These are phyloP conservation scores for Nemania bipapillata DNA, from an alignment of 2,329 filamentous ascomycete genomes.

Conservation along the genomic window DNA sequence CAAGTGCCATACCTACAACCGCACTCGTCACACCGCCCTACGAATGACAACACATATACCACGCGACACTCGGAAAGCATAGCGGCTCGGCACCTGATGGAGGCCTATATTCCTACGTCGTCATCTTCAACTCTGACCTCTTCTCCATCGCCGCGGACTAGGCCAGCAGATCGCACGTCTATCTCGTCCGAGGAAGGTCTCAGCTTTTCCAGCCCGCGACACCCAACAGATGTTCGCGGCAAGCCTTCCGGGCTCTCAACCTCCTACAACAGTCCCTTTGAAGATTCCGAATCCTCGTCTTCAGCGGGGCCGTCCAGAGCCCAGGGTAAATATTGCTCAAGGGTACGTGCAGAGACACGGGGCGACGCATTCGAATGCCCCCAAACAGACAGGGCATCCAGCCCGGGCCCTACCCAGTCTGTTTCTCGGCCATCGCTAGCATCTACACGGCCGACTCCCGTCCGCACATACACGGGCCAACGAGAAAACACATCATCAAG, in stretches of 20 bases:
- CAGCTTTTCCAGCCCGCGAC: slow-evolving; percentile 29
- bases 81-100: slow-evolving; percentile 32
- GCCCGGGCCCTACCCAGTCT: slow-evolving; percentile 6
- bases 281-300: slow-evolving; percentile 35
- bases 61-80: slow-evolving; percentile 28
- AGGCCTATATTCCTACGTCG: slow-evolving; percentile 48
- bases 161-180: slow-evolving; percentile 42
- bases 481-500: slow-evolving; percentile 43
- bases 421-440: slow-evolving; percentile 34
- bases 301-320: slow-evolving; percentile 12
- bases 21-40: slow-evolving; percentile 37
- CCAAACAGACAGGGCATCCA: slow-evolving; percentile 19
- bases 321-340: slow-evolving; percentile 37
- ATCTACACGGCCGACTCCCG: slow-evolving; percentile 41
- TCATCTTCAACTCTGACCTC: slow-evolving; percentile 44
- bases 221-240: slow-evolving; percentile 36
- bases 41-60: slow-evolving; percentile 33
- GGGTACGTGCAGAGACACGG: slow-evolving; percentile 37
- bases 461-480: slow-evolving; percentile 44
- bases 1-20: slow-evolving; percentile 28
- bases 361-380: slow-evolving; percentile 24
- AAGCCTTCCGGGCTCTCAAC: slow-evolving; percentile 27
- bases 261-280: slow-evolving; percentile 38
- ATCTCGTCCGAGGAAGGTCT: slow-evolving; percentile 47
- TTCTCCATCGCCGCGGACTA: slow-evolving; percentile 40